phyloP scores from a whole-genome alignment of 73 alveolate genomes.

The Stentor coeruleus region DNA sequence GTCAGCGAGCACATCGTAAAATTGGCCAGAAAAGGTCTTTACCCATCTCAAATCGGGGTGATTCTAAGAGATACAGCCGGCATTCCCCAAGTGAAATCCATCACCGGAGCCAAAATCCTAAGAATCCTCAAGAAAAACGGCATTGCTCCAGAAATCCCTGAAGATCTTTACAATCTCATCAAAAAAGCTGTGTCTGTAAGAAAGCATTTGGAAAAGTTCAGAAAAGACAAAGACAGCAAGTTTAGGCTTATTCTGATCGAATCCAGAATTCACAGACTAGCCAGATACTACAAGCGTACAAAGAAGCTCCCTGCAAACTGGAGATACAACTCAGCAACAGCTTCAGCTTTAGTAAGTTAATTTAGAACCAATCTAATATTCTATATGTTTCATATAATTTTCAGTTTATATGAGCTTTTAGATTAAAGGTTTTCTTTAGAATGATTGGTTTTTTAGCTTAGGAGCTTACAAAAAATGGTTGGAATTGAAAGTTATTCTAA shows the following conservation, averaged over 20 bases:
- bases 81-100: slow-evolving; percentile 76
- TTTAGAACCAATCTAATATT: no score
- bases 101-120: slow-evolving; percentile 84
- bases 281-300: slow-evolving; percentile 95
- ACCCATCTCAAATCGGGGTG: slow-evolving; percentile 92
- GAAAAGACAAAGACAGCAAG: slow-evolving; percentile 94
- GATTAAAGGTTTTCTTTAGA: no score
- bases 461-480: no score
- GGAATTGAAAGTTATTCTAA: slow-evolving; percentile 14
- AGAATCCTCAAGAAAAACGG: slow-evolving; percentile 84
- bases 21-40: slow-evolving; percentile 90
- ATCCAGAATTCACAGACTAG: slow-evolving; percentile 97
- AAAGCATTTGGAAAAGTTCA: slow-evolving; percentile 96
- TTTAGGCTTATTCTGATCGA: slow-evolving; percentile 95
- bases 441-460: no score
- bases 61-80: slow-evolving; percentile 87
- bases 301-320: slow-evolving; percentile 94
- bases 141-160: slow-evolving; percentile 97
- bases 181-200: slow-evolving; percentile 97
- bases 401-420: no score
- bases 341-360: background rate
- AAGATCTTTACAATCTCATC: slow-evolving; percentile 96
- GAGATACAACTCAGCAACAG: slow-evolving; percentile 64
- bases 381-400: no score
- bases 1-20: slow-evolving; percentile 73